These are phyloP conservation scores for Cladosporium sp. DNA, from an alignment of 2,329 filamentous ascomycete genomes.

Conservation along the genomic window DNA sequence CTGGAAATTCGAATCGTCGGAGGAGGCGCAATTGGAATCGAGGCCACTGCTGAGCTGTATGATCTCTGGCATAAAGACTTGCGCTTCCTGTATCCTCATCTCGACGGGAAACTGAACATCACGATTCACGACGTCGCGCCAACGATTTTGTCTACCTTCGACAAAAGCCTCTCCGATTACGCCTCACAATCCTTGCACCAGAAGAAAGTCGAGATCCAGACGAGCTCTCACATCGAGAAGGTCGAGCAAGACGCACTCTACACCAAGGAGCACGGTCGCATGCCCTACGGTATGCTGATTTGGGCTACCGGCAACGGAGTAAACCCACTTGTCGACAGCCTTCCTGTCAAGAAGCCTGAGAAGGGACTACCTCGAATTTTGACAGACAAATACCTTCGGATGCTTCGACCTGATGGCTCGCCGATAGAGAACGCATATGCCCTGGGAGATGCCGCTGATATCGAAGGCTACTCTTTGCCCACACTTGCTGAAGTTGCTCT, in stretches of 20 bases:
- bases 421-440: constrained; percentile 31
- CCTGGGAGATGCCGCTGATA: constrained; percentile 37
- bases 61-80: constrained; percentile 40
- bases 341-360: constrained; percentile 31
- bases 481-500: constrained; percentile 36
- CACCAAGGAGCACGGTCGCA: constrained; percentile 34
- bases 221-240: constrained; percentile 34
- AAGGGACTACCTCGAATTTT: constrained; percentile 33
- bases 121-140: constrained; percentile 44
- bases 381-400: constrained; percentile 32
- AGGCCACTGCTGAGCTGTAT: constrained; percentile 41
- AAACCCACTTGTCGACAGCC: constrained; percentile 30
- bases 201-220: constrained; percentile 37
- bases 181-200: constrained; percentile 35
- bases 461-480: constrained; percentile 34
- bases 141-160: constrained; percentile 39
- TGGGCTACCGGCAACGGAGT: constrained; percentile 39
- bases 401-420: constrained; percentile 25
- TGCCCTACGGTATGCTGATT: constrained; percentile 35
- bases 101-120: constrained; percentile 37
- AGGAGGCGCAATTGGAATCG: constrained; percentile 41
- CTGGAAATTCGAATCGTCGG: constrained; percentile 40
- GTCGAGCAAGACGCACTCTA: constrained; percentile 33
- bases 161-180: constrained; percentile 39
- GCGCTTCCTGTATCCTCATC: constrained; percentile 36